Evolutionary conservation across 2,329 filamentous ascomycete genomes (phyloP), one percentile per base, ranked within the genome.

Genomic region (Fusarium luffae): DNA sequence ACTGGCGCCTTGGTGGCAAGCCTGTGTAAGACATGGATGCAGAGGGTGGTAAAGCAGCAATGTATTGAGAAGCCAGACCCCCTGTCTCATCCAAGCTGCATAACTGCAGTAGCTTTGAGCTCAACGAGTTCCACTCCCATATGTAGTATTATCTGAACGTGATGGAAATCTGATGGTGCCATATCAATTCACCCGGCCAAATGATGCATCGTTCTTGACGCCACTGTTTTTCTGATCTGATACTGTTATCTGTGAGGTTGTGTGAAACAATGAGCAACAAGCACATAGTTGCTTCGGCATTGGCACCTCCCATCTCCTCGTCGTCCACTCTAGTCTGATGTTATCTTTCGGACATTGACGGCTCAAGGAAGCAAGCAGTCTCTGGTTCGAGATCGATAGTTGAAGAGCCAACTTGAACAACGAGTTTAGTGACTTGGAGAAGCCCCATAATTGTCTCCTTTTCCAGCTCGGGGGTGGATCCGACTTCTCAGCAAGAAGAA

Each of bases 101-200:
- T 42, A 27, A 28, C 47, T 46, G 25, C 40, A 62, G 56, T 62
- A 49, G 58, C 51, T 52, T 37, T 49, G 44, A 57, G 42, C 60
- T 74, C 73, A 75, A 75, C 72, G 54, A 74, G 70, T 73, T 73
- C 71, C 68, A 63, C 60, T 28, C 48, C 43, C 37, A 61, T 27
- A 42, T 59, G 51, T 50, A 28, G 51, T 50, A 34, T 43, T 50
- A 34, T 43, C 46, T 49, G n/a, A 23, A 48, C 51, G 49, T 41
- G 30, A 49, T 49, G 25, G 30, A 47, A 44, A 55, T 56, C 54
- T 64, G 18, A 69, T 69, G 61, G 66, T 55, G 52, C 56, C 66
- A 69, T 63, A 54, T 44, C 55, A 54, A 55, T 55, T 57, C 54
- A 61, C 18, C 61, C 43, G 54, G 66, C 61, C 57, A 43, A 32